Base-by-base conservation (phyloP, 177 flowering plant genomes). In the Telopea speciosissima region DNA sequence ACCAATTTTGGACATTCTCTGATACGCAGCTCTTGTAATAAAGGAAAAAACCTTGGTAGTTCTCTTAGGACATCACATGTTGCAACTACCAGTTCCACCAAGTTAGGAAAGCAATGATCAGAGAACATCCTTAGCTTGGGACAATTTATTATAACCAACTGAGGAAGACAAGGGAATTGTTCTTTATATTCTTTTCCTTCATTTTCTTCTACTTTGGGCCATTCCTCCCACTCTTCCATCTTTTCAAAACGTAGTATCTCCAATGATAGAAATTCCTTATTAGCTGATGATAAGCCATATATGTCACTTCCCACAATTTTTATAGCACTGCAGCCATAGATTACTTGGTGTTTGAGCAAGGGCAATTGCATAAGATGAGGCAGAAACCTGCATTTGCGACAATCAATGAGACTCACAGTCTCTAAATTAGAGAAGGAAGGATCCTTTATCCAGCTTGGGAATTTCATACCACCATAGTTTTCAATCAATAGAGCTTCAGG, bases 261-360 rank as follows among this genome's bases (percentile, higher is more conserved):
- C 22, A 74, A 25, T 9, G 72, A 69, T 24, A n/a, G 69, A n/a
- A 74, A 74, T 8, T 64, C 60, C 25, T 49, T 36, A 13, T 9
- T 31, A 0, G 21, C 28, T 31, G 33, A 31, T 31, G 5, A 31
- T 26, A 22, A 31, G 2, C 33, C 24, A 68, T 71, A 65, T 5
- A 64, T 9, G 65, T 31, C 76, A 36, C 6, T 22, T 21, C 65
- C 72, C 17, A 69, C 45, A 11, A 5, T 56, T 0, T 26, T 17
- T 2, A 74, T 54, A 9, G 12, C 31, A 21, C 33, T 64, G 42
- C 72, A 74, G 28, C 67, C 68, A 3, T 1, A 3, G 1, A 26
- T 26, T 1, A 26, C 31, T 26, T 1, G 31, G 31, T 26, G 31
- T 26, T 26, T 26, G 31, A 26, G 31, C 31, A 26, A 26, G 31